Evolutionary conservation across 345 rosid species (phyloP), one percentile per base, ranked within the genome.

Genomic region (Heritiera fomes): DNA sequence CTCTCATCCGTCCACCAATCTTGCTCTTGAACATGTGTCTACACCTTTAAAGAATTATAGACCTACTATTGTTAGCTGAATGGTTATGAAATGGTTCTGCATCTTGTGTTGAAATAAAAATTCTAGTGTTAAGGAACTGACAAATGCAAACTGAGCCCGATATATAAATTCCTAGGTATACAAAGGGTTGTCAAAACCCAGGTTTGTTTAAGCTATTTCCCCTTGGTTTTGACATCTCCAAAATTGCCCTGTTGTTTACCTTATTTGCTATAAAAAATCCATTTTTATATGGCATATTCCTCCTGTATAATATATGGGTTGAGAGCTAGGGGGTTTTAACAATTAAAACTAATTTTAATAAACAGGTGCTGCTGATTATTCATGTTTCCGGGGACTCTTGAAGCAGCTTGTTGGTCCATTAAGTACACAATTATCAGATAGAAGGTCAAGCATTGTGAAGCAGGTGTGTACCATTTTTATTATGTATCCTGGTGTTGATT

Each of bases 391-490:
- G 75, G 98, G 98, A 81, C 92, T 94, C 73, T 63, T 96, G 88
- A 96, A 94, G 87, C 99, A 96, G 79, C 94, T 96, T 87, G 90
- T 88, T 79, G 92, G 92, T 47, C 98, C 98, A 77, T 80, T 96
- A 78, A 92, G 91, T 80, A 81, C 89, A 60, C 99, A 96, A 68
- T 87, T 96, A 82, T 87, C 97, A 52, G 99, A 96, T 82, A 88
- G 99, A 71, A 96, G 99, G 86, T 96, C 99, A 74, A 96, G 84
- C 86, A 89, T 96, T 72, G 99, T 96, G 69, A 96, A 96, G 88
- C 99, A 96, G 98, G 99, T 96, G 49, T 20, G 82, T 43, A 32
- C 13, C 40, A 14, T 28, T 71, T 47, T 63, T 82, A 72, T 76
- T 79, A 34, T 61, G 40, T 75, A 34, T 47, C 62, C 1, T 34